Conservation (phyloP, 352 stramenopile species). For the Globisporangium lucens region DNA sequence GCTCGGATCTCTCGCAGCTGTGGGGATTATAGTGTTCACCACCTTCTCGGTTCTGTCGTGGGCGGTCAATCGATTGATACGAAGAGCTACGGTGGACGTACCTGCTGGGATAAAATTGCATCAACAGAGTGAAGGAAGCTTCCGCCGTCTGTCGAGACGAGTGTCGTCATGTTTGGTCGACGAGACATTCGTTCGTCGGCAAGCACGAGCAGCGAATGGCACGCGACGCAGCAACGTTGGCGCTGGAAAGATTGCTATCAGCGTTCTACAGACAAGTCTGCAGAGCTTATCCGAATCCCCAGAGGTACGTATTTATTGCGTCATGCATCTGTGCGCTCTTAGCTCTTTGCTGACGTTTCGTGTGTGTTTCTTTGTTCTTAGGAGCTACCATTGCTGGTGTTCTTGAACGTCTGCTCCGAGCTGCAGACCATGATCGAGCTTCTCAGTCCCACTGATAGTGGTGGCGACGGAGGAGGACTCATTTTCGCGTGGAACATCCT, state of each 20-base stretch:
- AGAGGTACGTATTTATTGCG: conserved; percentile 2
- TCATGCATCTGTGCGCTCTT: neutral
- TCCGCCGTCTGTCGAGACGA: conserved; percentile 8
- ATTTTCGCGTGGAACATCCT: conserved; percentile 20
- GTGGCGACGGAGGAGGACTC: conserved; percentile 2
- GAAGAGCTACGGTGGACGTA: neutral
- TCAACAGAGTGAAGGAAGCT: neutral
- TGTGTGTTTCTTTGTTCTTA: neutral
- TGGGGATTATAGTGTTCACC: neutral
- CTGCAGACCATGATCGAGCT: conserved; percentile 12
- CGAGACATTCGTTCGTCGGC: conserved; percentile 11
- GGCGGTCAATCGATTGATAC: neutral
- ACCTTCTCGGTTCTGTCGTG: neutral
- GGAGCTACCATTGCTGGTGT: conserved; percentile 18
- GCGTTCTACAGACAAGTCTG: conserved; percentile 14
- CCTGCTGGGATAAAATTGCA: neutral
- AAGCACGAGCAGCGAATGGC: neutral
- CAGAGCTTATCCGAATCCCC: conserved; percentile 10
- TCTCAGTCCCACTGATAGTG: neutral
- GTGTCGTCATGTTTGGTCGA: conserved; percentile 13
- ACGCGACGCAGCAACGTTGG: neutral
- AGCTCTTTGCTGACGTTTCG: neutral
- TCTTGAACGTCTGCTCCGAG: conserved; percentile 17
- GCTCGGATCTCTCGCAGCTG: conserved; percentile 3
- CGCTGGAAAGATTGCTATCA: neutral